Percentiles rank a stretch among this genome's conserved stretches.
Evolutionary conservation across 2,329 filamentous ascomycete species (phyloP).

Genomic region (Ascochyta pisi): DNA sequence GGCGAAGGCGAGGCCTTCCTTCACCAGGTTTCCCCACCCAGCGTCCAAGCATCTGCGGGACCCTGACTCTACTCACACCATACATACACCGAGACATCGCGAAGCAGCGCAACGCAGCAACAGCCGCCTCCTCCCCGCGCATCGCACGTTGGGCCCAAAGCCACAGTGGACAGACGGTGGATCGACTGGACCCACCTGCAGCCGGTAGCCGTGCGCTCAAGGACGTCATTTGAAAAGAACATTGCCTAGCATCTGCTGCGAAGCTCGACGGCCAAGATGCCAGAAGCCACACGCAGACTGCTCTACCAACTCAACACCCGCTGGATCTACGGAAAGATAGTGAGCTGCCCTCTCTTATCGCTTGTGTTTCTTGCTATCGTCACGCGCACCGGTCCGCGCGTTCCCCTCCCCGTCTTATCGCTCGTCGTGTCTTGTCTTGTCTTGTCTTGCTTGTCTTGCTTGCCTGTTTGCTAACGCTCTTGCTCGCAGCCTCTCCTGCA

Average conservation of each 20-base stretch:
- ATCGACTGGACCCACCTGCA: conserved; percentile 14
- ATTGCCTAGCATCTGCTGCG: conserved; percentile 26
- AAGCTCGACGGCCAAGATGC: conserved; percentile 41
- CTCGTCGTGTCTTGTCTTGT: background rate
- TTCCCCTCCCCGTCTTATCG: conserved; percentile 9
- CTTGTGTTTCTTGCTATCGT: background rate
- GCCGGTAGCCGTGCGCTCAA: conserved; percentile 24
- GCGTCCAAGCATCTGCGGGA: conserved; percentile 22
- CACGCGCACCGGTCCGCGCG: conserved; percentile 4
- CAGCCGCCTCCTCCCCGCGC: conserved; percentile 7
- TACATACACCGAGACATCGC: conserved; percentile 12
- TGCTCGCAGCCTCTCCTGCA: conserved; percentile 80
- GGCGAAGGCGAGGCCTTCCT: conserved; percentile 14
- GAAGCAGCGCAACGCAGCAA: conserved; percentile 12
- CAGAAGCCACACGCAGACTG: conserved; percentile 62
- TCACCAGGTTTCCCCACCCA: conserved; percentile 20
- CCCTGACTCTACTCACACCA: conserved; percentile 17
- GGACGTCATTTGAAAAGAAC: conserved; percentile 39
- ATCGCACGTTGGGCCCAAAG: conserved; percentile 25
- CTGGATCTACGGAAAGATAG: conserved; percentile 76
- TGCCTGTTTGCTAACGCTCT: conserved; percentile 15
- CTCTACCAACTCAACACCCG: conserved; percentile 72
- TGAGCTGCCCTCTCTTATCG: conserved; percentile 53
- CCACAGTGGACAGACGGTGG: conserved; percentile 14
- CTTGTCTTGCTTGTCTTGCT: no score